Evolutionary conservation across 306 rosid genomes (phyloP), one percentile per base, ranked within the genome.

Genomic region (Ormosia emarginata): DNA sequence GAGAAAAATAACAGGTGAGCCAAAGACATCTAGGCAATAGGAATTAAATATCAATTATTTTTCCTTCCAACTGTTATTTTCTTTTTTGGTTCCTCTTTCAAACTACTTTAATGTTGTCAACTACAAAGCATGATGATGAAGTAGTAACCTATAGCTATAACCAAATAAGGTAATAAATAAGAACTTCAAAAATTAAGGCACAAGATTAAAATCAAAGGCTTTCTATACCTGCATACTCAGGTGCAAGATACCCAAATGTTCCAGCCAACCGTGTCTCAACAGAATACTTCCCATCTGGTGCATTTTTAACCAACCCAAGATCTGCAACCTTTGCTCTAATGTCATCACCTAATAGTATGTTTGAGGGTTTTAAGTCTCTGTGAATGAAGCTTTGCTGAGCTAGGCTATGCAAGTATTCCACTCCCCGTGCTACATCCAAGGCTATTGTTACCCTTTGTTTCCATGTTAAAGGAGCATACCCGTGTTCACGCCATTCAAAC

Each of bases 181-280:
- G 15, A 70, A 40, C 37, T 65, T 55, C 2, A 75, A 77, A 68
- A 74, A 59, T 17, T 6, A 50, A 68, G 6, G 70, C 8, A 7
- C 14, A 12, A 10, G 58, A 64, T 44, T 41, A 47, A 81, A 77
- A 49, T 41, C 18, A 43, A 66, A 81, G 74, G 66, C 29, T 71
- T 77, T 65, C 65, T 79, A 46, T 90, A 94, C 98, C 97, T 52
- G 97, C 98, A 80, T 94, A 94, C 79, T 94, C 97, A 46, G 98
- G 98, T 69, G 98, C 98, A 36, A 94, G 91, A 88, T 94, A 94
- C 17, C 98, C 97, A n/a, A 94, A 94, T 14, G 98, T 94, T 84
- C 98, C 98, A 0, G 98, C 98, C 89, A 95, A 85, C 69, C 92
- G 81, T 10, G 98, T 95, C 86, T 93, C 97, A 6, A 95, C 88